These are phyloP conservation scores for Penicillium palitans DNA, from an alignment of 2,329 filamentous ascomycete genomes.

Conservation along the genomic window DNA sequence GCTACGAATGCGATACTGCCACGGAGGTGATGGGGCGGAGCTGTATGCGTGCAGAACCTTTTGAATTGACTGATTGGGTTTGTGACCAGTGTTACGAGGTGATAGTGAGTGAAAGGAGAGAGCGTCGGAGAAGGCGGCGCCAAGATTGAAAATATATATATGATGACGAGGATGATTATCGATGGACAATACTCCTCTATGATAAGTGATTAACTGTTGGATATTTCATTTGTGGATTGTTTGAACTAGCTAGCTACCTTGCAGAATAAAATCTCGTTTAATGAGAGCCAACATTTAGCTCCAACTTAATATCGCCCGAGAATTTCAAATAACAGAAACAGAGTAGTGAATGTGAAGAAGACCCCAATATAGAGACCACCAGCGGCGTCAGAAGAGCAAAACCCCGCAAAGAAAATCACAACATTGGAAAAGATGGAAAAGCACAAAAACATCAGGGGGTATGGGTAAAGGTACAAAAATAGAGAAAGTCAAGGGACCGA, in stretches of 20 bases:
- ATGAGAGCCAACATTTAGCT: background rate
- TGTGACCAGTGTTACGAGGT: slow-evolving; percentile 44
- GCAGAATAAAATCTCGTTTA: background rate
- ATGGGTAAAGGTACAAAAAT: slow-evolving; percentile 29
- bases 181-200: background rate
- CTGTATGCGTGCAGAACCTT: slow-evolving; percentile 46
- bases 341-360: background rate
- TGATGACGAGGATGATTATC: background rate
- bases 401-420: slow-evolving; percentile 2
- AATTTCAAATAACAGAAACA: background rate
- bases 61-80: slow-evolving; percentile 41
- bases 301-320: background rate
- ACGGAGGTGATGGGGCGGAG: slow-evolving; percentile 46
- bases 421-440: slow-evolving; percentile 3
- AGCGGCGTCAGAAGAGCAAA: background rate
- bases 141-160: background rate
- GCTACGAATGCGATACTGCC: slow-evolving; percentile 46
- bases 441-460: slow-evolving; percentile 29
- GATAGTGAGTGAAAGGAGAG: background rate
- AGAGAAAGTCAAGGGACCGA: slow-evolving; percentile 11
- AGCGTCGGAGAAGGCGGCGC: background rate
- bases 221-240: background rate
- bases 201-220: background rate
- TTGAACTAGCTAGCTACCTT: slow-evolving; percentile 4
- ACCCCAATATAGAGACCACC: background rate